Evolutionary conservation across 768 basidiomycete genomes (phyloP).

Genomic region (Suillus subaureus): DNA sequence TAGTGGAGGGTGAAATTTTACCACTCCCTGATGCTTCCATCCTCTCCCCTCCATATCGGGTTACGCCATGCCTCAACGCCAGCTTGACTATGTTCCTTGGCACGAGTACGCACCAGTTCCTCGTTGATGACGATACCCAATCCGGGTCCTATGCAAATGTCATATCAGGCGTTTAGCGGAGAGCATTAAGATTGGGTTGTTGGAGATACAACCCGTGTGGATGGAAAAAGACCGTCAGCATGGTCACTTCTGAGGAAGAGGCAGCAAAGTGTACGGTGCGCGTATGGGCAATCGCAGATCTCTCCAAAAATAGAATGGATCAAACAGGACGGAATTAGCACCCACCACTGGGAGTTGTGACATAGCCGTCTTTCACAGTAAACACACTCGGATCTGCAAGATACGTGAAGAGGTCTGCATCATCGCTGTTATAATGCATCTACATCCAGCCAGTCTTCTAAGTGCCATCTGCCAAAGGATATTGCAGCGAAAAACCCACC

Average conservation of each 20-base stretch:
- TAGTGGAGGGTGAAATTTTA: constrained; percentile 21
- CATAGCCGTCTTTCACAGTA: constrained; percentile 51
- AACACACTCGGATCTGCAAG: constrained; percentile 55
- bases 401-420: constrained; percentile 66
- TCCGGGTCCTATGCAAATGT: constrained; percentile 46
- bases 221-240: neutral
- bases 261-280: neutral
- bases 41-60: constrained; percentile 56
- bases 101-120: constrained; percentile 43
- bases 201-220: neutral
- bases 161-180: neutral
- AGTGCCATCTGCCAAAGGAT: neutral
- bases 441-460: constrained; percentile 20
- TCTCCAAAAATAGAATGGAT: neutral
- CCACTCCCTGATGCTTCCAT: constrained; percentile 60
- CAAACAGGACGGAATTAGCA: constrained; percentile 12
- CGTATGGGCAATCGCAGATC: neutral
- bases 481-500: constrained; percentile 30
- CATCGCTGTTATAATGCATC: constrained; percentile 66
- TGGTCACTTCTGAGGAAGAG: neutral
- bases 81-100: constrained; percentile 17
- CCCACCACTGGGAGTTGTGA: constrained; percentile 45
- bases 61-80: constrained; percentile 25
- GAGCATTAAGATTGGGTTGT: neutral
- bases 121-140: constrained; percentile 68